Percentiles rank a stretch among this genome's conserved stretches.
Evolutionary conservation across 2,329 filamentous ascomycete genomes (phyloP).

Genomic region (Emericellopsis atlantica): DNA sequence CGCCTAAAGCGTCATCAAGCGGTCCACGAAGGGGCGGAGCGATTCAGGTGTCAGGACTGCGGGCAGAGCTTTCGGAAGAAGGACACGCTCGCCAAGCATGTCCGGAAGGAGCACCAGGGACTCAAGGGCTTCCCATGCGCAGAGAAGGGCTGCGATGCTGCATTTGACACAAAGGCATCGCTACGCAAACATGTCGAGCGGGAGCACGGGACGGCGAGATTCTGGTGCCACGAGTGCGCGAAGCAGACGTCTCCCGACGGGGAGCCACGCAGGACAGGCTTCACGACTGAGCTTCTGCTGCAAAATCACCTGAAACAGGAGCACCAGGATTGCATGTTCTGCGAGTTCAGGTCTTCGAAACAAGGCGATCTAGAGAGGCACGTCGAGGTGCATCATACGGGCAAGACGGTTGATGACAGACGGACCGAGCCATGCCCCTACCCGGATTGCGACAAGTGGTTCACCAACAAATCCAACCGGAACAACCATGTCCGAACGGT

Average conservation of each 20-base stretch:
- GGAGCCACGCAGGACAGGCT: conserved; percentile 36
- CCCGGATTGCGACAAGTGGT: conserved; percentile 58
- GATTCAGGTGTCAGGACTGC: conserved; percentile 65
- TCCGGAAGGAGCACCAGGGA: conserved; percentile 62
- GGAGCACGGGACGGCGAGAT: conserved; percentile 56
- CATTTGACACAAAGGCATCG: conserved; percentile 61
- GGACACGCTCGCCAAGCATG: conserved; percentile 72
- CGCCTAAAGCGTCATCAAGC: conserved; percentile 64
- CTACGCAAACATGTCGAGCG: conserved; percentile 60
- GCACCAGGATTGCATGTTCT: conserved; percentile 68
- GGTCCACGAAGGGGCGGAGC: conserved; percentile 63
- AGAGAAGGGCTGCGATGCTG: conserved; percentile 45
- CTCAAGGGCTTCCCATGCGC: conserved; percentile 61
- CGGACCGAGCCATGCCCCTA: conserved; percentile 56
- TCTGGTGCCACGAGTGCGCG: conserved; percentile 66
- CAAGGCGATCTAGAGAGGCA: conserved; percentile 61
- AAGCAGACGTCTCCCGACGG: conserved; percentile 21
- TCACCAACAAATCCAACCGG: conserved; percentile 75
- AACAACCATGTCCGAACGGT: conserved; percentile 65
- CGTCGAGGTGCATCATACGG: conserved; percentile 64
- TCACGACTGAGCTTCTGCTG: conserved; percentile 60
- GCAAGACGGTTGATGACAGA: conserved; percentile 45
- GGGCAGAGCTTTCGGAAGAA: conserved; percentile 75
- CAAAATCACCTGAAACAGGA: conserved; percentile 60
- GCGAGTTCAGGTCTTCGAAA: conserved; percentile 54